Base-by-base conservation (phyloP, 768 basidiomycete genomes). In the Suillus subluteus region DNA sequence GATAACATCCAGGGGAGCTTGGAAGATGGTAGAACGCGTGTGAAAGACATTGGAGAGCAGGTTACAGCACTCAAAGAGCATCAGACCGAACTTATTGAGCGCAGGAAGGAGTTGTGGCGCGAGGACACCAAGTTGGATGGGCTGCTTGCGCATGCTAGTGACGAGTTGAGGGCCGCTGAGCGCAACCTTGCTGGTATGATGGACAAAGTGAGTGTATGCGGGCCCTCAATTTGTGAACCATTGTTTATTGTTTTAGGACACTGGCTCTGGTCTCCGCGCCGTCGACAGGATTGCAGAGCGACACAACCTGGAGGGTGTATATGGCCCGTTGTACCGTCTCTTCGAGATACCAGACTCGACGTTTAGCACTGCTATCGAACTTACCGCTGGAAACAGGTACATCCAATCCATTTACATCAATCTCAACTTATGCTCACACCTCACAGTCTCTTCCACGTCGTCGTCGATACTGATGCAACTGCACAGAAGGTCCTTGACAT, bases 381-480 rank as follows among this genome's bases (percentile, higher is more conserved):
- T 96, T 43, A 99, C 97, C 0, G 98, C 96, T 0, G 96, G 97
- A 0, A 98, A 94, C 75, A 96, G 94, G 96, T 96, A 64, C 37
- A 70, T 0, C 30, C 11, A 26, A n/a, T 63, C 16, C 7, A 21
- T 46, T 35, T 54, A 12, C 48, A 32, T 40, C 50, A 18, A 8
- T 62, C 62, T 37, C 41, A 46, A 41, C 56, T 70, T 68, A 21
- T 65, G 73, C 21, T 75, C 43, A 66, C 4, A 23, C 4, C 8
- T 46, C 37, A 4, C 76, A 96, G 97, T 73, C 80, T 99, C 35
- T 99, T 98, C 82, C 97, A 99, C 72, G 91, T 99, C 48, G 97
- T 99, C 1, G 97, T 99, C 67, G 97, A 99, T 75, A 92, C 86
- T n/a, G 98, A 99, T 73, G 91, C 90, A 52, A 99, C 96, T 0